Evolutionary conservation across 306 rosid genomes (phyloP).

Genomic region (Dalbergia cultrata): DNA sequence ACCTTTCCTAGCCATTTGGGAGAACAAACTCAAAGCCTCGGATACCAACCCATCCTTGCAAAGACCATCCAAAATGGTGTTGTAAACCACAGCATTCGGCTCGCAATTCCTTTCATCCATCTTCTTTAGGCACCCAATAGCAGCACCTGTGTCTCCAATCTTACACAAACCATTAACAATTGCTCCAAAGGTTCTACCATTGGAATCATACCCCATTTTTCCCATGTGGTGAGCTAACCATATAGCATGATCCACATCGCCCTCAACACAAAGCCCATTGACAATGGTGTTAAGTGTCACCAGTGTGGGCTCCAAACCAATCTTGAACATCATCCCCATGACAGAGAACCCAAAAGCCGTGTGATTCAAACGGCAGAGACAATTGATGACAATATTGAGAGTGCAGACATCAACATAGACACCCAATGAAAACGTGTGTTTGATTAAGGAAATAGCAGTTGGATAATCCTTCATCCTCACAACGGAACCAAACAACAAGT

Average conservation of each 20-base stretch:
- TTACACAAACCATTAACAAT: constrained; percentile 48
- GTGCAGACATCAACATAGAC: not conserved
- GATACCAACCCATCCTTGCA: constrained; percentile 38
- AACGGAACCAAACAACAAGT: not conserved
- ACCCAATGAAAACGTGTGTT: constrained; percentile 3
- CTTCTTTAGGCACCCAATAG: constrained; percentile 25
- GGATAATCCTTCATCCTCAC: constrained; percentile 17
- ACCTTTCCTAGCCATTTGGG: constrained; percentile 44
- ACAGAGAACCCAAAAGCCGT: constrained; percentile 28
- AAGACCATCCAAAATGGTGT: constrained; percentile 42
- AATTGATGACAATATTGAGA: constrained; percentile 29
- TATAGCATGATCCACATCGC: not conserved
- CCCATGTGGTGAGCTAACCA: constrained; percentile 28
- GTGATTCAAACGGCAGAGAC: constrained; percentile 23
- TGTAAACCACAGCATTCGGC: constrained; percentile 27
- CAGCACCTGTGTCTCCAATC: constrained; percentile 30
- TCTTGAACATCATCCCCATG: constrained; percentile 10
- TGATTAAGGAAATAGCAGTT: not conserved
- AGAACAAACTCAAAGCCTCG: constrained; percentile 43
- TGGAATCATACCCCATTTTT: constrained; percentile 13
- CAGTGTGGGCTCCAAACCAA: constrained; percentile 15
- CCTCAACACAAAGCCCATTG: constrained; percentile 34
- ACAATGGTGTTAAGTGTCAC: constrained; percentile 5
- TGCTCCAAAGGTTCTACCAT: constrained; percentile 39
- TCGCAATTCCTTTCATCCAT: constrained; percentile 43